Percentiles rank a stretch among this genome's conserved stretches.
Evolutionary conservation across 225 moss, liverwort and hornwort genomes (phyloP).

Genomic region (Neckera pumila): DNA sequence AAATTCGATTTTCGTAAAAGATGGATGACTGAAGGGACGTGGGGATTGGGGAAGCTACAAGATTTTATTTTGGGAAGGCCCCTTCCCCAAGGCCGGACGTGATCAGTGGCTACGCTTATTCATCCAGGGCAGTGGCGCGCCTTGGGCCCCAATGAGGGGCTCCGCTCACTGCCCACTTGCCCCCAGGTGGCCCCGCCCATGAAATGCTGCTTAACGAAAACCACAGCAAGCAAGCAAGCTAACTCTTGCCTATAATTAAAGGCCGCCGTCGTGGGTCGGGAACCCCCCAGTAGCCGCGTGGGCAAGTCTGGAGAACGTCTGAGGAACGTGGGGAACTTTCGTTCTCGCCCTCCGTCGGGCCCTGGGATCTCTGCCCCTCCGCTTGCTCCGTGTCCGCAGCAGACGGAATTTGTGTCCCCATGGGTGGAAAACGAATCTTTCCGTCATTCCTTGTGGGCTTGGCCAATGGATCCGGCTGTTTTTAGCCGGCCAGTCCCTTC

Average conservation of each 20-base stretch:
- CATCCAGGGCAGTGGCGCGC: slow-evolving; percentile 9
- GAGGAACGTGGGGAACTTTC: not conserved
- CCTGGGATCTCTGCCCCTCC: not conserved
- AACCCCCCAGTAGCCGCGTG: not conserved
- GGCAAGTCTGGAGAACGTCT: not conserved
- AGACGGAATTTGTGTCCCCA: not conserved
- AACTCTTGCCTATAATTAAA: not conserved
- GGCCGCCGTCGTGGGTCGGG: slow-evolving; percentile 24
- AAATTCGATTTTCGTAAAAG: not conserved
- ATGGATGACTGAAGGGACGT: not conserved
- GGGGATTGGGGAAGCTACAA: not conserved
- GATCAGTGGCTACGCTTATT: not conserved
- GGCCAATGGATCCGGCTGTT: not conserved
- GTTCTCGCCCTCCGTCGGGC: not conserved
- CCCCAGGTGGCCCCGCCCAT: not conserved
- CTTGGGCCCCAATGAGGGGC: not conserved
- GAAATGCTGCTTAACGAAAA: not conserved
- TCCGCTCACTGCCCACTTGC: not conserved
- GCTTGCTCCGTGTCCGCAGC: not conserved
- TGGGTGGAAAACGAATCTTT: not conserved
- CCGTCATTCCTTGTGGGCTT: not conserved
- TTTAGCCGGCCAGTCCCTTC: not conserved
- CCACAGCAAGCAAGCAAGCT: not conserved
- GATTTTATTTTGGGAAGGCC: not conserved
- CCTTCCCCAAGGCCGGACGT: not conserved